Evolutionary conservation across 768 basidiomycete genomes (phyloP).

Genomic region (Termitomyces sp.): DNA sequence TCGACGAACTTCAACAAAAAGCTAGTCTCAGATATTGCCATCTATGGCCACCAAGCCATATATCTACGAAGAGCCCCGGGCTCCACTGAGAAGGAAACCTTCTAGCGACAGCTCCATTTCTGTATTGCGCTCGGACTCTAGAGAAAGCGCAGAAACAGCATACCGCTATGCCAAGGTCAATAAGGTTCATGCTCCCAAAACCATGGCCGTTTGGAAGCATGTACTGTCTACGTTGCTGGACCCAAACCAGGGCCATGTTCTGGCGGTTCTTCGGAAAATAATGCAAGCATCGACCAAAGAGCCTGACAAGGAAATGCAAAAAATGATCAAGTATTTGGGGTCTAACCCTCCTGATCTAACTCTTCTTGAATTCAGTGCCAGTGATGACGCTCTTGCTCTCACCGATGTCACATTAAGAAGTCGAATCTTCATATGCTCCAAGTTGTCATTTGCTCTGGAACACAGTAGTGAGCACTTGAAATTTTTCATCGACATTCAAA

Average conservation of each 20-base stretch:
- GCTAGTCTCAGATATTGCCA: too few relatives aligned
- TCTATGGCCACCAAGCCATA: too few relatives aligned
- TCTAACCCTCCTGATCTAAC: background rate
- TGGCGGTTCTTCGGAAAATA: background rate
- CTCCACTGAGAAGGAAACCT: background rate
- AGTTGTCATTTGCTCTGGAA: background rate
- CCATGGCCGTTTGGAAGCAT: background rate
- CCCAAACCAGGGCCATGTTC: background rate
- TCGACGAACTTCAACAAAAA: too few relatives aligned
- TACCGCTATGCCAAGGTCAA: background rate
- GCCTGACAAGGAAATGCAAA: background rate
- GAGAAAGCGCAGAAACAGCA: too few relatives aligned
- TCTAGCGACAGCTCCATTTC: background rate
- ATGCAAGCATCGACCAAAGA: background rate
- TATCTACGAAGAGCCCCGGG: too few relatives aligned
- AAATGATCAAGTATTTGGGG: background rate
- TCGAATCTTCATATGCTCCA: background rate
- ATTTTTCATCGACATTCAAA: background rate
- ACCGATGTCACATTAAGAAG: background rate
- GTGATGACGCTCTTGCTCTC: background rate
- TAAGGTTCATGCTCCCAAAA: background rate
- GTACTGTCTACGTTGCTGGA: background rate
- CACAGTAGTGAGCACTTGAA: background rate
- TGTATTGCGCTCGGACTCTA: background rate
- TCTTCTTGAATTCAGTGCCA: background rate